Percentiles rank a stretch among this genome's conserved stretches.
These are phyloP conservation scores for Metroxylon sagu DNA, from an alignment of 176 grass and related monocot species.

Conservation along the genomic window DNA sequence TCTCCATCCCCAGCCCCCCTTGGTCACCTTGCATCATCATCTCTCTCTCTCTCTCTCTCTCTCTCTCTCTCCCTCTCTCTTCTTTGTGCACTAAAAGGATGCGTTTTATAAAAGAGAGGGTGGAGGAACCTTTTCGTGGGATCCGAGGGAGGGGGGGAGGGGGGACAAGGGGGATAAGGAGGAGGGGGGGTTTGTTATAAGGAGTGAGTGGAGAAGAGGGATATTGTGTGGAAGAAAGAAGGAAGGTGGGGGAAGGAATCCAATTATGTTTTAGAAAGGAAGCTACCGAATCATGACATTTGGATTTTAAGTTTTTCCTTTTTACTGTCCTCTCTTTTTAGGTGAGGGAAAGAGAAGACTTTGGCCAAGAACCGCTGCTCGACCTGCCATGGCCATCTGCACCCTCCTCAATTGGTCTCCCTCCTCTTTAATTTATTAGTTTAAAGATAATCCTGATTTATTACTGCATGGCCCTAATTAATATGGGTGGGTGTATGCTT, in stretches of 20 bases:
- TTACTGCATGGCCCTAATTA: no score
- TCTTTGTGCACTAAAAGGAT: not conserved
- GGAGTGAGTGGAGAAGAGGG: constrained; percentile 33
- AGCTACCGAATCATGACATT: constrained; percentile 16
- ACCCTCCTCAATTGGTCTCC: no score
- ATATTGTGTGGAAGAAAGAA: constrained; percentile 15
- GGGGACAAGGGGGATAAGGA: constrained; percentile 47
- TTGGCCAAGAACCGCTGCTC: no score
- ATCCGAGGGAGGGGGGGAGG: constrained; percentile 33
- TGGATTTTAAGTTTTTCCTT: no score
- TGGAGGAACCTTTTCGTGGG: constrained; percentile 47
- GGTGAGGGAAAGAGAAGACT: no score
- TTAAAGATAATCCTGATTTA: no score
- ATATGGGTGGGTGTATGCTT: no score
- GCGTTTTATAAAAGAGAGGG: constrained; percentile 18
- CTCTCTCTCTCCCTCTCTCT: not conserved
- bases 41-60: not conserved
- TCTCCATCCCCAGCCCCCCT: constrained; percentile 60
- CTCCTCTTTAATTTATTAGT: no score
- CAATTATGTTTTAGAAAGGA: constrained; percentile 18
- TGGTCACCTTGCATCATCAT: constrained; percentile 59
- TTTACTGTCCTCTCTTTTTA: no score
- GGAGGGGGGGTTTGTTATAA: constrained; percentile 1
- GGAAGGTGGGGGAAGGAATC: constrained; percentile 20
- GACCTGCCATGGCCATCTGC: no score